Conservation (phyloP, 2,329 filamentous ascomycete genomes). For the Remersonia thermophila region DNA sequence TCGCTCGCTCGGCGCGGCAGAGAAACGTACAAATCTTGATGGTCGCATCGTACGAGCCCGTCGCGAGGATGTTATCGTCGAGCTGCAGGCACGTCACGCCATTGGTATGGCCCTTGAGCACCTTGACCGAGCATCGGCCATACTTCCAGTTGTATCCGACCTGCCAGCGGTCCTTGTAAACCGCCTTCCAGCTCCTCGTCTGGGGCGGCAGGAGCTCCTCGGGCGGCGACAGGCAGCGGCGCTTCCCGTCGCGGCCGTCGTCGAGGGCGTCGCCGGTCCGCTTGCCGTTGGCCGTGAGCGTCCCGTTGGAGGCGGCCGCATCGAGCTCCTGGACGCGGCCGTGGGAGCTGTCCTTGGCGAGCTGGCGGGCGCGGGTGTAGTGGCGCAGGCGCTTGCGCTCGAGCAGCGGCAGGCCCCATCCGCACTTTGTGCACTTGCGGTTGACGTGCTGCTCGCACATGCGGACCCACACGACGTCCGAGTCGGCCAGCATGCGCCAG, state of each 20-base stretch:
- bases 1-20: too few species aligned
- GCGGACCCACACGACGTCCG: slow-evolving; percentile 93
- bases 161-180: slow-evolving; percentile 87
- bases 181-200: slow-evolving; percentile 81
- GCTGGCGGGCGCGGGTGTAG: slow-evolving; percentile 73
- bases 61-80: slow-evolving; percentile 81
- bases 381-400: slow-evolving; percentile 80
- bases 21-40: slow-evolving; percentile 67
- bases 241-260: slow-evolving; percentile 22
- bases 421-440: slow-evolving; percentile 85
- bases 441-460: slow-evolving; percentile 98
- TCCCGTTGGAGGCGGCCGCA: slow-evolving; percentile 8
- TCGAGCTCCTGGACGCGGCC: slow-evolving; percentile 19
- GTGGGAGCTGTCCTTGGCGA: slow-evolving; percentile 30
- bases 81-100: slow-evolving; percentile 61
- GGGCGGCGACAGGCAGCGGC: slow-evolving; percentile 19
- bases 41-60: slow-evolving; percentile 87
- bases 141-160: slow-evolving; percentile 98
- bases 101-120: slow-evolving; percentile 76
- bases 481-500: slow-evolving; percentile 86
- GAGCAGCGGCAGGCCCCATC: slow-evolving; percentile 82
- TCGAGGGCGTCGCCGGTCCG: slow-evolving; percentile 22
- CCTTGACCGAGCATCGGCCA: slow-evolving; percentile 71
- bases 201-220: slow-evolving; percentile 27
- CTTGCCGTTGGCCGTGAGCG: slow-evolving; percentile 21